Percentiles rank a stretch among this genome's conserved stretches.
Conservation (phyloP, 1,284 basidiomycete genomes). For the Fistulina hepatica region DNA sequence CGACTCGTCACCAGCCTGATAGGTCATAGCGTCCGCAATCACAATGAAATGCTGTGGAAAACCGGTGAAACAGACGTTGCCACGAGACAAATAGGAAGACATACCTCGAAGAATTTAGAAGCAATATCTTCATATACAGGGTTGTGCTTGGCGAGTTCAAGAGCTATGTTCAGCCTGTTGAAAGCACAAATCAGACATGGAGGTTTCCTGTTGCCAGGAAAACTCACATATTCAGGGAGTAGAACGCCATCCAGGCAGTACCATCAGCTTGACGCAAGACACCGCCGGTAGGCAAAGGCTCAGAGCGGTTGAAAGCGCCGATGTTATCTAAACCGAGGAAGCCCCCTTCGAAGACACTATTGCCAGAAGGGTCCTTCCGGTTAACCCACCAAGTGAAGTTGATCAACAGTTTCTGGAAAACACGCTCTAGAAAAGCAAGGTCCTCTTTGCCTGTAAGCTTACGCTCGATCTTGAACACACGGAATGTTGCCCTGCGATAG, state of each 20-base stretch:
- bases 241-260: conserved; percentile 99
- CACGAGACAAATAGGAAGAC: conserved; percentile 10
- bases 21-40: conserved; percentile 98
- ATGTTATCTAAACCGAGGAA: conserved; percentile 98
- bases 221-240: conserved; percentile 83
- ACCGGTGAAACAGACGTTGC: conserved; percentile 6
- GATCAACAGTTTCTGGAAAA: conserved; percentile 94
- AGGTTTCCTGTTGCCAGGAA: conserved; percentile 1
- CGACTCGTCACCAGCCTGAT: conserved; percentile 64
- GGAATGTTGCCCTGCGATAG: conserved; percentile 73
- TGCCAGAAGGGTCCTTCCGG: conserved; percentile 88
- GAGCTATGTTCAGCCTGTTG: conserved; percentile 84
- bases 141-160: conserved; percentile 97
- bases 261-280: conserved; percentile 91
- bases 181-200: conserved; percentile 7
- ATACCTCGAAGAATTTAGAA: conserved; percentile 93
- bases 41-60: conserved; percentile 80
- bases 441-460: conserved; percentile 91
- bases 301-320: conserved; percentile 95
- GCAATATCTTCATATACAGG: conserved; percentile 97
- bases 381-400: conserved; percentile 99
- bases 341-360: conserved; percentile 96
- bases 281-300: conserved; percentile 90
- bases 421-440: conserved; percentile 86
- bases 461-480: conserved; percentile 96